These are phyloP conservation scores for Hyparrhenia diplandra DNA, from an alignment of 176 grass and related monocot species.

Conservation along the genomic window DNA sequence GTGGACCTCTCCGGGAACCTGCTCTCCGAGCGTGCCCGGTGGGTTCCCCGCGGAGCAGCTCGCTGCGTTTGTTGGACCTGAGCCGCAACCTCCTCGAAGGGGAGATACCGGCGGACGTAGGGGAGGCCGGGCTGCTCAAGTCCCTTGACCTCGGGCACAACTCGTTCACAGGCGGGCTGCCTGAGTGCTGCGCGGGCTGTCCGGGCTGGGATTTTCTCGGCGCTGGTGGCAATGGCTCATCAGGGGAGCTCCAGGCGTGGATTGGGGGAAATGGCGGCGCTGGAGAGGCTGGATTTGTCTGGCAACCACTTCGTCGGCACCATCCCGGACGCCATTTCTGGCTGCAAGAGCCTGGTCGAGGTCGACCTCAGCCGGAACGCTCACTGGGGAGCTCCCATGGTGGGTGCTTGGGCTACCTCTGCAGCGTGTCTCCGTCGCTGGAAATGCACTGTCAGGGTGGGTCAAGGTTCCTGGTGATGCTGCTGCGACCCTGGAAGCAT, in stretches of 20 bases:
- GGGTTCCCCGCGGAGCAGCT: conserved; percentile 49
- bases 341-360: conserved; percentile 45
- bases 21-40: conserved; percentile 34
- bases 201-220: conserved; percentile 46
- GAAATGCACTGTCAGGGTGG: conserved; percentile 56
- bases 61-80: conserved; percentile 45
- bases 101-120: conserved; percentile 61
- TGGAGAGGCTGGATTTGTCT: conserved; percentile 68
- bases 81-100: conserved; percentile 56
- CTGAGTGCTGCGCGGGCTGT: conserved; percentile 49
- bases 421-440: conserved; percentile 43
- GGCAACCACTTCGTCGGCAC: conserved; percentile 47
- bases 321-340: conserved; percentile 51
- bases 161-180: conserved; percentile 50
- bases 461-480: conserved; percentile 32
- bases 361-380: conserved; percentile 56
- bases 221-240: conserved; percentile 43
- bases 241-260: conserved; percentile 54
- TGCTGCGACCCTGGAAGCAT: conserved; percentile 3
- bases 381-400: conserved; percentile 57
- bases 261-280: conserved; percentile 65
- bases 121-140: conserved; percentile 46
- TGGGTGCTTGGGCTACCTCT: conserved; percentile 57
- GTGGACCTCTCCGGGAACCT: conserved; percentile 74
- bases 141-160: conserved; percentile 63